These are phyloP conservation scores for Tulasnella calospora DNA, from an alignment of 768 basidiomycete genomes.

Conservation along the genomic window DNA sequence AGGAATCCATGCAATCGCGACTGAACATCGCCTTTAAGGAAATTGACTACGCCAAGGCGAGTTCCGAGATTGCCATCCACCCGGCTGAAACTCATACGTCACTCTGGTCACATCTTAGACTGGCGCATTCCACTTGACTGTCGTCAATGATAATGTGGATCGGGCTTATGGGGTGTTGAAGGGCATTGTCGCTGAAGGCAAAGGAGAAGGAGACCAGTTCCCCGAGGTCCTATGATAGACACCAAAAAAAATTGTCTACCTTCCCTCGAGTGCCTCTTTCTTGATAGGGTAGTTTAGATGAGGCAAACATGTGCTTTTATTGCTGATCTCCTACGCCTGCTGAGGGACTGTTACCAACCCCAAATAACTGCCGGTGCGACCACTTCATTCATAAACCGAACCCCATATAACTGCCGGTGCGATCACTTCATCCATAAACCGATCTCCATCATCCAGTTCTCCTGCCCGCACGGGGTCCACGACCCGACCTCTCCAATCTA, in stretches of 20 bases:
- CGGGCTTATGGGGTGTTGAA: slow-evolving; percentile 41
- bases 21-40: slow-evolving; percentile 41
- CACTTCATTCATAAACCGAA: neutral
- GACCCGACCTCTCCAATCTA: neutral
- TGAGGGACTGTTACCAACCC: neutral
- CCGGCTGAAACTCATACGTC: neutral
- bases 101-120: neutral
- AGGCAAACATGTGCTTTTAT: neutral
- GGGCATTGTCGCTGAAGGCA: slow-evolving; percentile 19
- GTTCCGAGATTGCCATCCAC: slow-evolving; percentile 17
- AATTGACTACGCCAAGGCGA: slow-evolving; percentile 41
- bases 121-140: slow-evolving; percentile 38
- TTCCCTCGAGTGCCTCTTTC: neutral
- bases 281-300: neutral
- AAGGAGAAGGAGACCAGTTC: slow-evolving; percentile 3
- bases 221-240: slow-evolving; percentile 2
- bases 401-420: neutral
- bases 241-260: neutral
- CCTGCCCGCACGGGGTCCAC: neutral
- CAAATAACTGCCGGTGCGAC: neutral
- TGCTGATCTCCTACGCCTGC: too few relatives aligned
- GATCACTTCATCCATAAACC: neutral
- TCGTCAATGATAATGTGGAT: slow-evolving; percentile 47
- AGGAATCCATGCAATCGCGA: slow-evolving; percentile 36
- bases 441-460: neutral